Evolutionary conservation across 1,284 basidiomycete genomes (phyloP).

Genomic region (Marasmius tenuissimus): DNA sequence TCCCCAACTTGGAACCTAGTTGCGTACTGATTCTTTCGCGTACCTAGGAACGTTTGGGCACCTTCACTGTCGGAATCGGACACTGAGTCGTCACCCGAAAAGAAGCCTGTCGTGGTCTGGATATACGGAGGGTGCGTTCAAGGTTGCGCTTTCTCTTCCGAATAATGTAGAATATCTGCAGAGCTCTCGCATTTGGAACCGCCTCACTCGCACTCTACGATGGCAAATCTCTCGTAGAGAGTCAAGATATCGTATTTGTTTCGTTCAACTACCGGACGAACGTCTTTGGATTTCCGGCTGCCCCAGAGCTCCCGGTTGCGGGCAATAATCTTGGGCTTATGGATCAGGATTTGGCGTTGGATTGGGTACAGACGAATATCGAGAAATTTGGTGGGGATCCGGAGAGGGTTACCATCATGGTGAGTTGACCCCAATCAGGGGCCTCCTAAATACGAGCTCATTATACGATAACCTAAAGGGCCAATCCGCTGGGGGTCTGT

Average conservation of each 20-base stretch:
- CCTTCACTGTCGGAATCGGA: not conserved
- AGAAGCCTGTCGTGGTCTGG: conserved; percentile 6
- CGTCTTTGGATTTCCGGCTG: conserved; percentile 16
- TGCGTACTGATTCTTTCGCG: not conserved
- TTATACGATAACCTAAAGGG: not conserved
- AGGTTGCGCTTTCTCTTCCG: not conserved
- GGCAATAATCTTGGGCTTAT: conserved; percentile 15
- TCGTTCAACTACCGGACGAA: conserved; percentile 17
- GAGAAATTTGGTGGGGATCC: not conserved
- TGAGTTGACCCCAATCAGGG: not conserved
- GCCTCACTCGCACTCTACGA: conserved; percentile 9
- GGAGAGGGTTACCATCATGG: not conserved
- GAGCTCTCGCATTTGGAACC: conserved; percentile 11
- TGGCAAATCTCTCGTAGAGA: conserved; percentile 8
- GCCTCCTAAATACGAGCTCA: not conserved
- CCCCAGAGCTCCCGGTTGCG: conserved; percentile 10
- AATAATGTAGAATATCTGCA: not conserved
- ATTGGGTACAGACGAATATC: not conserved
- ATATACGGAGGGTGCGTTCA: conserved; percentile 7
- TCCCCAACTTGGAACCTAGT: not conserved
- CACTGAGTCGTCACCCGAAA: not conserved
- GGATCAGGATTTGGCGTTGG: conserved; percentile 8
- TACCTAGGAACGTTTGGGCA: not conserved
- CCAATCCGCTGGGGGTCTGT: not conserved
- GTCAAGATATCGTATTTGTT: conserved; percentile 13